phyloP scores from a whole-genome alignment of 768 basidiomycete genomes.

The Lactarius vividus region DNA sequence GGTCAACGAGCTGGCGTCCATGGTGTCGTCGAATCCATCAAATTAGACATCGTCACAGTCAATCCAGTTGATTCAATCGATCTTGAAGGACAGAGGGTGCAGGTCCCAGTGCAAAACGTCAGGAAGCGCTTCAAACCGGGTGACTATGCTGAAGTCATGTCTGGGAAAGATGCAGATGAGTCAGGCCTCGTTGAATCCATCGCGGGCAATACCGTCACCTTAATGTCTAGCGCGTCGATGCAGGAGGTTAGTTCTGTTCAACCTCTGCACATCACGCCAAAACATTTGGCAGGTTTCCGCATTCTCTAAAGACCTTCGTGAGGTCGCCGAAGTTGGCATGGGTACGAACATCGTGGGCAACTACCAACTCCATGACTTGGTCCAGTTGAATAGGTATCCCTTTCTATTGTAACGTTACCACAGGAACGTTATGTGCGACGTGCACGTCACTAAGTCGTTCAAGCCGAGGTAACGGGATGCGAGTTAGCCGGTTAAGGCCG shows the following conservation, averaged over 20 bases:
- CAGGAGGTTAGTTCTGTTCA: constrained; percentile 62
- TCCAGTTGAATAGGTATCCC: constrained; percentile 85
- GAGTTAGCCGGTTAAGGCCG: too few species aligned
- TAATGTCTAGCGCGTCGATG: constrained; percentile 96
- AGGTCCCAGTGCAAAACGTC: constrained; percentile 83
- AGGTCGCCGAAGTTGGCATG: constrained; percentile 93
- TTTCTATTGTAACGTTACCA: too few species aligned
- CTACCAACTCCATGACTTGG: constrained; percentile 94
- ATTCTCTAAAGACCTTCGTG: constrained; percentile 94
- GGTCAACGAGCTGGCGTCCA: constrained; percentile 93
- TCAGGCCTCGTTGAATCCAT: constrained; percentile 95
- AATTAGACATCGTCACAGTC: constrained; percentile 82
- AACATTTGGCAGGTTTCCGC: constrained; percentile 71
- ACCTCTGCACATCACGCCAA: background rate
- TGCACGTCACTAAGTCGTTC: too few species aligned
- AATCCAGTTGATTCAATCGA: constrained; percentile 70
- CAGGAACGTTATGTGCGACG: too few species aligned
- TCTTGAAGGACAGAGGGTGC: constrained; percentile 81
- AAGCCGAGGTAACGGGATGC: too few species aligned
- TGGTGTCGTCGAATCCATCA: constrained; percentile 88
- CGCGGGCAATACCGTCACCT: constrained; percentile 87
- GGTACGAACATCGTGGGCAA: constrained; percentile 87
- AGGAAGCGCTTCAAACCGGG: constrained; percentile 95
- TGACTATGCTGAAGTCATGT: constrained; percentile 98
- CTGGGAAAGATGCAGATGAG: constrained; percentile 90